These are phyloP conservation scores for Gracilaria domingensis DNA, from an alignment of 23 red algal genomes.

Conservation along the genomic window DNA sequence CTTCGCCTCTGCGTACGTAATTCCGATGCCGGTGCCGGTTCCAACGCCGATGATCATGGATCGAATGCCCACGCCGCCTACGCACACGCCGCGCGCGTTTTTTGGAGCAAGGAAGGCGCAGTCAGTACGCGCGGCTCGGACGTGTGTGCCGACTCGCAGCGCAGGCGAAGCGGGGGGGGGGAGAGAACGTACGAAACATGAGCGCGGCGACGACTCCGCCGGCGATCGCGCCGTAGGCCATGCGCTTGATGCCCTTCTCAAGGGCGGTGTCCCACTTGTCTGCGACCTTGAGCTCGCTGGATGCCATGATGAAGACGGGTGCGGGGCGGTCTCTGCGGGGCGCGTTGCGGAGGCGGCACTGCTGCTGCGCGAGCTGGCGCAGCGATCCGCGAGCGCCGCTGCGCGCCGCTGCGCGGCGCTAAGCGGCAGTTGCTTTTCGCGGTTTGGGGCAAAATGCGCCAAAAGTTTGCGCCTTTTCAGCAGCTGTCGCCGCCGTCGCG, in stretches of 20 bases:
- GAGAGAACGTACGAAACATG: slow-evolving; percentile 81
- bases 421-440: no score
- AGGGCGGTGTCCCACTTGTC: slow-evolving; percentile 95
- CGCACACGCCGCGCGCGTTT: no score
- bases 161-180: not conserved
- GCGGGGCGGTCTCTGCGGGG: no score
- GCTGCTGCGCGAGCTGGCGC: no score
- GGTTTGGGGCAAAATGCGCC: not conserved
- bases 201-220: slow-evolving; percentile 82
- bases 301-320: slow-evolving; percentile 25
- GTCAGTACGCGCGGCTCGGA: not conserved
- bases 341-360: no score
- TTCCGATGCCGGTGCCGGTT: slow-evolving; percentile 87
- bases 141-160: no score
- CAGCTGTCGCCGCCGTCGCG: no score
- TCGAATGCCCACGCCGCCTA: slow-evolving; percentile 75
- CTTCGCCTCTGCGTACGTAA: slow-evolving; percentile 95
- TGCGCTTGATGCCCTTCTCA: slow-evolving; percentile 97
- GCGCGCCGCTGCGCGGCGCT: no score
- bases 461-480: not conserved
- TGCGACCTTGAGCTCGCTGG: slow-evolving; percentile 82
- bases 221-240: slow-evolving; percentile 87
- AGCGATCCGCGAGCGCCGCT: no score
- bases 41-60: slow-evolving; percentile 85
- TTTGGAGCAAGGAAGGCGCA: not conserved